Evolutionary conservation across 169 alveolate species (phyloP).

Genomic region (Plasmodium knowlesi): DNA sequence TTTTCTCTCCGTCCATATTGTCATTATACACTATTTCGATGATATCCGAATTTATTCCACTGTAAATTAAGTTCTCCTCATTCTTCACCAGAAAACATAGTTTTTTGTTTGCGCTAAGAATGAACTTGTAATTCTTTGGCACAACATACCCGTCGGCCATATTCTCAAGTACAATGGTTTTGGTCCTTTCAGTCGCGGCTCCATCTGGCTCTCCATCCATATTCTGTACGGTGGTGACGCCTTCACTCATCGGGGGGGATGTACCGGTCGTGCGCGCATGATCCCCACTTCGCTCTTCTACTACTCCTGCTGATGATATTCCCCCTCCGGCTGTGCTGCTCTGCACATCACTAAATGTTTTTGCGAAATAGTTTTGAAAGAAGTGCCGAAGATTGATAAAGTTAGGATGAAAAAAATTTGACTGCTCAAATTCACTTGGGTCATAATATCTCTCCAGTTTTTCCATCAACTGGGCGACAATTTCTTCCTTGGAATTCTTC

Average conservation of each 20-base stretch:
- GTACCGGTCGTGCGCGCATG: neutral
- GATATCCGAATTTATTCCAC: slow-evolving; percentile 52
- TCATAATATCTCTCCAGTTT: slow-evolving; percentile 45
- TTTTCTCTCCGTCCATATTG: neutral
- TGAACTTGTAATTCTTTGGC: slow-evolving; percentile 57
- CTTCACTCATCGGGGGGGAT: neutral
- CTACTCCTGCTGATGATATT: neutral
- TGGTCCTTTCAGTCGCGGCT: neutral
- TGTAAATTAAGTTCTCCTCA: slow-evolving; percentile 27
- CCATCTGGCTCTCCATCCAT: neutral
- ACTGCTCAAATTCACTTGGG: slow-evolving; percentile 36
- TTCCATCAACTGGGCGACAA: slow-evolving; percentile 32
- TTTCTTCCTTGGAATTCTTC: slow-evolving; percentile 59
- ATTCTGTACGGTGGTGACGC: neutral
- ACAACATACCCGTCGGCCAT: slow-evolving; percentile 71
- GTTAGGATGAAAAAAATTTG: slow-evolving; percentile 15
- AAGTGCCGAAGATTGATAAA: slow-evolving; percentile 12
- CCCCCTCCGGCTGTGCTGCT: neutral
- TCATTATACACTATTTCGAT: slow-evolving; percentile 64
- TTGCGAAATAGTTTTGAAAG: slow-evolving; percentile 30
- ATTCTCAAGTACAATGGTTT: slow-evolving; percentile 43
- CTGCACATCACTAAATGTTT: slow-evolving; percentile 11
- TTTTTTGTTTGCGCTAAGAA: slow-evolving; percentile 53
- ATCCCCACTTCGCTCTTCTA: neutral
- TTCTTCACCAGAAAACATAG: slow-evolving; percentile 50